Evolutionary conservation across 176 grass and related monocot genomes (phyloP), one percentile per base, ranked within the genome.

Genomic region (Oryza punctata): DNA sequence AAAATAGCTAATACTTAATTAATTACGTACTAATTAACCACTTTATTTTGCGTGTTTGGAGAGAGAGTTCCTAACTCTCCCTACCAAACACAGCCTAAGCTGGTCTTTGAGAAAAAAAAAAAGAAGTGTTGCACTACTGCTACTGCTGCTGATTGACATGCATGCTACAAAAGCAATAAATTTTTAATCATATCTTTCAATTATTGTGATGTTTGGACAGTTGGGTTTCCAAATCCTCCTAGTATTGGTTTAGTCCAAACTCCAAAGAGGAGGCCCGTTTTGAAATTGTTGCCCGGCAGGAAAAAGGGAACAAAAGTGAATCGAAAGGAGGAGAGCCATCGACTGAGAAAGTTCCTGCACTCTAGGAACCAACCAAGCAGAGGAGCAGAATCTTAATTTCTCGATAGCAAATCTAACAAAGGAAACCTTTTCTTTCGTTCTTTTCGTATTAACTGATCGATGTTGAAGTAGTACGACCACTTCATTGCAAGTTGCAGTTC

Each of bases 311-410:
- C 52, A 24, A 24, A 13, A 32, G 27, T 7, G 46, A 19, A 52
- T 8, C 5, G 13, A 47, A 78, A 41, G 26, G 4, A 6, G 8
- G 63, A 5, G 15, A 47, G 41, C 12, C 72, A 45, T 40, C 69
- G 10, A n/a, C 63, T 47, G 27, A 10, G 15, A 65, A 81, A 76
- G 49, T 26, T 84, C 89, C 85, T 16, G 10, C 28, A 72, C 40
- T 40, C 43, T 5, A 11, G 85, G 85, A 91, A 50, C 89, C 81
- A 82, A 88, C 63, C n/a, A 88, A 67, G 28, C 60, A 67, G 71
- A 26, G 70, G 70, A 37, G 5, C 70, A 24, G 40, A 75, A 75
- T 35, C 49, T 59, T 61, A 10, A 61, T 61, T 60, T 76, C 2
- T 65, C 13, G 16, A 65, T 35, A 63, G 40, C 14, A 61, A 73